Evolutionary conservation across 2,329 filamentous ascomycete genomes (phyloP), one percentile per base, ranked within the genome.

Genomic region (Calonectria montana): DNA sequence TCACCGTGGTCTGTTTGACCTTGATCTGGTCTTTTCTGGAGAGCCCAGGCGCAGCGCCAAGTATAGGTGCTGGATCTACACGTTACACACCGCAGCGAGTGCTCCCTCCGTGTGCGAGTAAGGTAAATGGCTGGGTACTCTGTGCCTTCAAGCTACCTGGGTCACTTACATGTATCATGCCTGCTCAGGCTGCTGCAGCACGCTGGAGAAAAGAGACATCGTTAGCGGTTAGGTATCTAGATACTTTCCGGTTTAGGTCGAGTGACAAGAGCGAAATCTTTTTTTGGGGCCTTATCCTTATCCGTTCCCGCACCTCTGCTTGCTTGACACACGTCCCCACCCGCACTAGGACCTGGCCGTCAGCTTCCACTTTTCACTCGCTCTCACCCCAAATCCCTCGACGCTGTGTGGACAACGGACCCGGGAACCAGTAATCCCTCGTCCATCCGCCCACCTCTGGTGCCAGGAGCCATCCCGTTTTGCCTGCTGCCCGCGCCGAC

Each of bases 271-370:
- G 67, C 53, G 67, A 69, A 69, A 69, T 70, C 68, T 70, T 65
- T 70, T 66, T 47, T 47, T 39, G 53, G 53, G 68, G 50, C 63
- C 68, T 70, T 64, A 68, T 71, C 69, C 69, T 68, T 71, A 67
- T 71, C 57, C 69, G 69, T 57, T 71, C 65, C 69, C 69, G 47
- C 47, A 43, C 64, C 48, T 69, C 66, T 53, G 53, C 53, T 37
- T 57, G 53, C 53, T 53, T 62, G 37, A 57, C 41, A 47, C 29
- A 57, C 48, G 48, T 53, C 67, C 67, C 67, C 65, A 23, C 65
- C 45, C 18, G 39, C 53, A 47, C 41, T 35, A 61, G 29, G n/a
- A 27, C 57, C 39, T 62, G 23, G 15, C 23, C 37, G 18, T n/a
- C 57, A 31, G 48, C 48, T 43, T 27, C 66, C 50, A 65, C 62